phyloP scores from a whole-genome alignment of 202 grass and related monocot genomes.

The Eragrostis tef region DNA sequence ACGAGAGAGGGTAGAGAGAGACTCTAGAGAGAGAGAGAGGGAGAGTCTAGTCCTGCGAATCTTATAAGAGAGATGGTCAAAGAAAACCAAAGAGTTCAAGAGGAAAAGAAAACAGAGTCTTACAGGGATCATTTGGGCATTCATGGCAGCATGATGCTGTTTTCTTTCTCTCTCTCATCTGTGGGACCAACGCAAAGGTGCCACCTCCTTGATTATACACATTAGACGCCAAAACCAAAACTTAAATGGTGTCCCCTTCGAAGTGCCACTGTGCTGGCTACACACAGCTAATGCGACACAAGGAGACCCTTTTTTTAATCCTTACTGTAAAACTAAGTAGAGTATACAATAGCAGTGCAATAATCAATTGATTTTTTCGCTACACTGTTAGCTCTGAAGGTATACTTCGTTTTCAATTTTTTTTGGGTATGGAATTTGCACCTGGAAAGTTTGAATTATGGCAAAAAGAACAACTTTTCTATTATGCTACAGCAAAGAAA shows the following conservation, averaged over 20 bases:
- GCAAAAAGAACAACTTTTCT: no score
- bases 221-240: no score
- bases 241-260: no score
- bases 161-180: conserved; percentile 4
- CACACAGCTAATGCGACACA: conserved; percentile 3
- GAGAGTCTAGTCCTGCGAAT: conserved; percentile 45
- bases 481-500: not conserved
- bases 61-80: conserved; percentile 46
- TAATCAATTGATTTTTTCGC: not conserved
- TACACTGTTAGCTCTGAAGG: not conserved
- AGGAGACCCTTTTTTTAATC: not conserved
- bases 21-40: conserved; percentile 9
- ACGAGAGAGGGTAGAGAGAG: not conserved
- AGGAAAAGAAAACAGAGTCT: not conserved
- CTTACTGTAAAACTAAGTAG: not conserved
- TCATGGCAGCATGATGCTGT: conserved; percentile 15
- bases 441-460: not conserved
- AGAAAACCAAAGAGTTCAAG: conserved; percentile 7
- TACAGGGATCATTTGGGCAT: conserved; percentile 38
- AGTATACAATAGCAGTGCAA: not conserved
- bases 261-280: conserved; percentile 19
- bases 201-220: conserved; percentile 15
- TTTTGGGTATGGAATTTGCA: no score
- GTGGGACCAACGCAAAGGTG: conserved; percentile 28
- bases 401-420: no score